Conservation (phyloP, 176 grass and related monocot species). For the Raddia guianensis region DNA sequence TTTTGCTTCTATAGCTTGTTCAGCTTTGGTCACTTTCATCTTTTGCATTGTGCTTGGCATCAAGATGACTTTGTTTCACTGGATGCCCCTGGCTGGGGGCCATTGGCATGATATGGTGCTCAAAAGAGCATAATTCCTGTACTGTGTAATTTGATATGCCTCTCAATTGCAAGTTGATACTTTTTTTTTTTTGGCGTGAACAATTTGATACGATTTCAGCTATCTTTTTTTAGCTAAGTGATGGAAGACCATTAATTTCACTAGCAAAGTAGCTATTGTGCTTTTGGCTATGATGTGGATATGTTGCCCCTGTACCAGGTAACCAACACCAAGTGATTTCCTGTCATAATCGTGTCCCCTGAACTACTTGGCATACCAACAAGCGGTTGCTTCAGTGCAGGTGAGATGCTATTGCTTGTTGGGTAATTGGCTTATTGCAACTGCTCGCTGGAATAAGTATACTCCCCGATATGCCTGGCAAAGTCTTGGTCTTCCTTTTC, state of each 20-base stretch:
- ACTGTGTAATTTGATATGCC: not conserved
- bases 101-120: conserved; percentile 9
- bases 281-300: not conserved
- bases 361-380: not conserved
- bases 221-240: not conserved
- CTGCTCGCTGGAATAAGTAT: not conserved
- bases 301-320: conserved; percentile 21
- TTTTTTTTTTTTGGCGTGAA: not conserved
- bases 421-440: not conserved
- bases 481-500: not conserved
- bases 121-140: not conserved
- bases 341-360: conserved; percentile 22
- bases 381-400: conserved; percentile 1
- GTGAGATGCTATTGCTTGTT: not conserved
- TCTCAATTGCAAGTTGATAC: not conserved
- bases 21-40: conserved; percentile 34
- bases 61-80: not conserved
- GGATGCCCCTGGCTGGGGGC: conserved; percentile 24
- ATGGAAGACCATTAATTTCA: not conserved
- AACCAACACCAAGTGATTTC: conserved; percentile 18
- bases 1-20: not conserved
- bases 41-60: conserved; percentile 10
- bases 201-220: not conserved
- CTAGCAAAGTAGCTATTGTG: not conserved
- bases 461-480: conserved; percentile 8